Base-by-base conservation (phyloP, 106 monocot species). In the Dendrobium officinale region DNA sequence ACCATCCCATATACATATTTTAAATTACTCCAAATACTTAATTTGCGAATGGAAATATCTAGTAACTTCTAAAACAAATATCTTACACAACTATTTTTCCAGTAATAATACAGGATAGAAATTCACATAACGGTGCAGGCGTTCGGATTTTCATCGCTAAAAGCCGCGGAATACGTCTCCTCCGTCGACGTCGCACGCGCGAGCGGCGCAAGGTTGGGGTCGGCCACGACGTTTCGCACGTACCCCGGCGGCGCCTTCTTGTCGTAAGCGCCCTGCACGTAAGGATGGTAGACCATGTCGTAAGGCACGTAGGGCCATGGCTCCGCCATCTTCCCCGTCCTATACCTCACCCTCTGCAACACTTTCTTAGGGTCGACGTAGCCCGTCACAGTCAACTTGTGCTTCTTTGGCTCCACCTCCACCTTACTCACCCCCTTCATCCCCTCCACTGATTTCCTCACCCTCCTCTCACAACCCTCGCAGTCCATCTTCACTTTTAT, bases 191-290 rank as follows among this genome's bases (percentile, higher is more conserved):
- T 72, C 26, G 82, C 82, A 6, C 82, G 82, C 15, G 82, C 82
- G 31, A 82, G 82, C 42, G 82, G 78, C 47, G 82, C 82, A 40
- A 51, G 54, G 22, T 16, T 55, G 9, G 82, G 82, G 26, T 82
- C 72, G 4, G 44, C 77, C 44, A 55, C 78, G 44, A 72, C 82
- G 77, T 82, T 78, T 11, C 82, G 31, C 16, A 82, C 82, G 72
- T 78, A 82, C 78, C 82, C 82, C 33, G 82, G 16, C 67, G 82
- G 82, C 55, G 82, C 82, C 72, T 40, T 82, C 82, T 78, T 82
- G 70, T 82, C 82, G 37, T 82, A 82, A 4, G 78, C 77, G 18
- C 82, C 82, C 3, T 44, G 8, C 49, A 44, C 78, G 68, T 82
- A 82, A 20, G 82, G 82, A 42, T 78, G 82, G 78, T 82, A 78